Conservation (phyloP, 257 asterid species). For the Solanum piurae region DNA sequence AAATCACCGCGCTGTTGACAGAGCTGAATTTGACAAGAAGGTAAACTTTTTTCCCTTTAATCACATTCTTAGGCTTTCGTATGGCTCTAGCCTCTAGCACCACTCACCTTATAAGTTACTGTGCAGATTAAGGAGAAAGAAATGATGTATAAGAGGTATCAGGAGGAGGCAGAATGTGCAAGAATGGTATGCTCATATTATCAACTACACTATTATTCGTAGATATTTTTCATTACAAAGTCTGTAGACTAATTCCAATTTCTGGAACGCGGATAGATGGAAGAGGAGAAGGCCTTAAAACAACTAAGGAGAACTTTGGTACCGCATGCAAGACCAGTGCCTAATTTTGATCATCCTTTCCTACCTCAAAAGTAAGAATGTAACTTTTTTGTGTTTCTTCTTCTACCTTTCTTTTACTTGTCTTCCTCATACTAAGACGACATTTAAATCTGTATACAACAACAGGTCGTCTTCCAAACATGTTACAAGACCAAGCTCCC, state of each 20-base stretch:
- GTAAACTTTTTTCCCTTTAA: constrained; percentile 5
- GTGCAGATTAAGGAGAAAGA: constrained; percentile 84
- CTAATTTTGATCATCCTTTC: constrained; percentile 68
- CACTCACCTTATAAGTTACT: background rate
- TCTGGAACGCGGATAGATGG: constrained; percentile 36
- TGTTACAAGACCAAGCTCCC: constrained; percentile 69
- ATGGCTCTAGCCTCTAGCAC: background rate
- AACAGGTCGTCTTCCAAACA: constrained; percentile 76
- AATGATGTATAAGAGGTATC: constrained; percentile 57
- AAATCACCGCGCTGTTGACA: constrained; percentile 61
- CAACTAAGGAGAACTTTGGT: constrained; percentile 72
- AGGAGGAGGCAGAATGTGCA: constrained; percentile 86
- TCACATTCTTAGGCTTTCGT: background rate
- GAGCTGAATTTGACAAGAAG: constrained; percentile 88
- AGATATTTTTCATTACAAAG: background rate
- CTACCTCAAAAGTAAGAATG: constrained; percentile 48
- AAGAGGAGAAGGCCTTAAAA: constrained; percentile 91
- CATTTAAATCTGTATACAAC: background rate
- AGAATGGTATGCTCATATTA: constrained; percentile 36
- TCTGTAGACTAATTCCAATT: background rate
- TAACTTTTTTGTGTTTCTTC: background rate
- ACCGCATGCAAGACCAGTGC: constrained; percentile 79
- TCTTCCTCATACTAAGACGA: background rate
- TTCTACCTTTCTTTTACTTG: background rate
- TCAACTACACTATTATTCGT: background rate